Evolutionary conservation across 2,329 filamentous ascomycete genomes (phyloP).

Genomic region (Epicoccum sorghinum): DNA sequence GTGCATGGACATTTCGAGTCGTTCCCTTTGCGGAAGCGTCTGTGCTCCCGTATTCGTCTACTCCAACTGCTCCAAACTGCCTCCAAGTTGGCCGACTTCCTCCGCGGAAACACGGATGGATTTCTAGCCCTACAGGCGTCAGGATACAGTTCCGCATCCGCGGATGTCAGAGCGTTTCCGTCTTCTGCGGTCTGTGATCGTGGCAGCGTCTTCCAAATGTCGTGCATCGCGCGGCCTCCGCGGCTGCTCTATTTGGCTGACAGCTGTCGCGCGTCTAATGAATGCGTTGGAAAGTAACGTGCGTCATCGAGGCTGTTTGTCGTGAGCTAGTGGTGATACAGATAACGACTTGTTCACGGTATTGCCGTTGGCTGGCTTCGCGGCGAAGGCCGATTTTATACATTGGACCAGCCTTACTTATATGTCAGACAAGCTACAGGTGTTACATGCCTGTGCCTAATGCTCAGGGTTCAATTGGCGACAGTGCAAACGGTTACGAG

Average conservation of each 20-base stretch:
- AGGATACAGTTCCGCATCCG: background rate
- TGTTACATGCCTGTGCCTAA: too few relatives aligned
- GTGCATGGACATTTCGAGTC: background rate
- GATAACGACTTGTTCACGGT: too few relatives aligned
- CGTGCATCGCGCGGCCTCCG: too few relatives aligned
- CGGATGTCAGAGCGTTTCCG: background rate
- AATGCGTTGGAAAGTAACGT: too few relatives aligned
- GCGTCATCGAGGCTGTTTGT: too few relatives aligned
- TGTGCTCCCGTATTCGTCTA: background rate
- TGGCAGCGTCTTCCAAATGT: background rate
- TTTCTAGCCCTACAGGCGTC: background rate
- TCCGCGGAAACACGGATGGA: background rate
- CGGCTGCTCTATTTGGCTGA: too few relatives aligned
- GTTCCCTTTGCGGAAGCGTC: background rate
- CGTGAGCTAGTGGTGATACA: too few relatives aligned
- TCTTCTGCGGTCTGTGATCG: background rate
- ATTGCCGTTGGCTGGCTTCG: too few relatives aligned
- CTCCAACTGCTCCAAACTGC: constrained; percentile 2
- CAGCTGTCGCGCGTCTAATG: too few relatives aligned
- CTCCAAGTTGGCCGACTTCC: constrained; percentile 5
- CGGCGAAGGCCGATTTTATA: too few relatives aligned
- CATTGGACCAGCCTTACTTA: too few relatives aligned
- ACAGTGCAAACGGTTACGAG: background rate
- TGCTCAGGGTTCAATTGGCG: background rate
- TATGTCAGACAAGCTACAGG: too few relatives aligned